phyloP scores from a whole-genome alignment of 305 asterid species.

The Plantago lanceolata region DNA sequence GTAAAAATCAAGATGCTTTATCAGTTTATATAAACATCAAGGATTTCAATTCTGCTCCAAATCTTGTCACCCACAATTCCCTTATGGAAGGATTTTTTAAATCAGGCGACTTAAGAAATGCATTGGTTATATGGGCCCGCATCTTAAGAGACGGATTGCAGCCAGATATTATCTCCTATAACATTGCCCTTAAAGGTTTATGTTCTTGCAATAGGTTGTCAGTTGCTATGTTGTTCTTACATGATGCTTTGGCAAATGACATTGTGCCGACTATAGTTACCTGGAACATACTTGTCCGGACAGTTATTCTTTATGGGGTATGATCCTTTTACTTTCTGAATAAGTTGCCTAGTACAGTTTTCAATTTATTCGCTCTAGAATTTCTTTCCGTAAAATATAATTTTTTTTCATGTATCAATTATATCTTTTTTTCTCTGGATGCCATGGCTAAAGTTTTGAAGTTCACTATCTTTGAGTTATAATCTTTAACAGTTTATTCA shows the following conservation, averaged over 20 bases:
- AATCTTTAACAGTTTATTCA: too few species aligned
- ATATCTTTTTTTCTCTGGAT: too few species aligned
- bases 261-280: conserved; percentile 65
- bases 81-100: conserved; percentile 90
- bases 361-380: too few species aligned
- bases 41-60: conserved; percentile 48
- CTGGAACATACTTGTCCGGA: conserved; percentile 92
- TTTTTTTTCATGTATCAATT: too few species aligned
- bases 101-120: conserved; percentile 56
- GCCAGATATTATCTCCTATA: conserved; percentile 82
- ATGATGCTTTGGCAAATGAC: conserved; percentile 53
- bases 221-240: conserved; percentile 50
- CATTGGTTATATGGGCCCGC: conserved; percentile 72
- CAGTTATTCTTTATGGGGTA: conserved; percentile 43
- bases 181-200: conserved; percentile 80
- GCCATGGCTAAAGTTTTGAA: too few species aligned
- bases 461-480: too few species aligned
- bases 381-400: too few species aligned
- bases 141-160: conserved; percentile 55
- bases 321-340: conserved; percentile 21
- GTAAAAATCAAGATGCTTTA: conserved; percentile 50
- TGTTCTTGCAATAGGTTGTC: conserved; percentile 71
- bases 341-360: too few species aligned
- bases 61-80: conserved; percentile 74
- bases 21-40: conserved; percentile 64